Conservation (phyloP, 495 filamentous ascomycete species). For the Astrocystis sublimbata region DNA sequence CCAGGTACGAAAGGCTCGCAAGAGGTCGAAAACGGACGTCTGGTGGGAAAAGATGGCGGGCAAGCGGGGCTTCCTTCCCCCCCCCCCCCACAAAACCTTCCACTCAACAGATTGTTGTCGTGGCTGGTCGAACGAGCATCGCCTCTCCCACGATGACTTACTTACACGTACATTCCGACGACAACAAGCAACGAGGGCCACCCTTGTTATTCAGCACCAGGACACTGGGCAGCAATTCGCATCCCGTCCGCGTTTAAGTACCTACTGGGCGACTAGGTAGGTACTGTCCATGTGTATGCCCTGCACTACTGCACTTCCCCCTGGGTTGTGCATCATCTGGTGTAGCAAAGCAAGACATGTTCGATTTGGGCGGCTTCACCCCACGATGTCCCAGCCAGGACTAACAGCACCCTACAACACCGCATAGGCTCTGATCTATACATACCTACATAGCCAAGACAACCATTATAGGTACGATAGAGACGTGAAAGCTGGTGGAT, state of each 20-base stretch:
- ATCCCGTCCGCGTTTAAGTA: background rate
- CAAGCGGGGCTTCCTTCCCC: background rate
- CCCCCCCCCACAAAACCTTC: too few relatives aligned
- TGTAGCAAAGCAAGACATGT: slow-evolving; percentile 7
- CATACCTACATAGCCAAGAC: background rate
- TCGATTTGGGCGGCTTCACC: slow-evolving; percentile 13
- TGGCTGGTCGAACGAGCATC: slow-evolving; percentile 4
- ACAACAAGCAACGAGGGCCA: slow-evolving; percentile 7
- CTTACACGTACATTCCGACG: background rate
- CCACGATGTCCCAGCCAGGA: slow-evolving; percentile 2
- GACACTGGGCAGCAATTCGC: too few relatives aligned
- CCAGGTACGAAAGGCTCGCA: background rate
- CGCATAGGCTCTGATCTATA: background rate
- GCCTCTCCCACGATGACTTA: background rate
- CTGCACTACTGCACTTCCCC: slow-evolving; percentile 14
- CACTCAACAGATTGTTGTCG: too few relatives aligned
- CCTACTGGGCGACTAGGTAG: too few relatives aligned
- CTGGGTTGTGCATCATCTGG: slow-evolving; percentile 9
- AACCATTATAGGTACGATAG: slow-evolving; percentile 2
- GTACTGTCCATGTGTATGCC: background rate
- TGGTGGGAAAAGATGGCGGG: slow-evolving; percentile 8
- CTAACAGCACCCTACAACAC: background rate
- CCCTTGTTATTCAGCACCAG: background rate
- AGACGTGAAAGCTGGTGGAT: background rate
- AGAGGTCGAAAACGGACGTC: slow-evolving; percentile 7